Evolutionary conservation across 768 basidiomycete species (phyloP).

Genomic region (Suillus bovinus): DNA sequence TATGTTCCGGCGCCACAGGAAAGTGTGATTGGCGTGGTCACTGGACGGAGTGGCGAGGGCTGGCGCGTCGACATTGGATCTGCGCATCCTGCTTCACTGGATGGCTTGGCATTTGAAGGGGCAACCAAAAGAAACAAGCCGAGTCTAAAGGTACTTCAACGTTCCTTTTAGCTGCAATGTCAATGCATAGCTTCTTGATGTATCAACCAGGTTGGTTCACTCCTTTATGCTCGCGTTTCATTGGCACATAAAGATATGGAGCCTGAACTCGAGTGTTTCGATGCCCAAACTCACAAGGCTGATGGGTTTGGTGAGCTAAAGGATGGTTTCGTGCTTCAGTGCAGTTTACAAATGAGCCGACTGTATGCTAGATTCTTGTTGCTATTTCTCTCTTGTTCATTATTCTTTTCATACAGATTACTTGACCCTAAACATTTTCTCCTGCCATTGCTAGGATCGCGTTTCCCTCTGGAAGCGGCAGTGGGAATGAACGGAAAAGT

Average conservation of each 20-base stretch:
- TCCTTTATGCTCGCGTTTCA: slow-evolving; percentile 91
- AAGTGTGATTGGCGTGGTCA: slow-evolving; percentile 82
- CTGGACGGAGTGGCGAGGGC: slow-evolving; percentile 81
- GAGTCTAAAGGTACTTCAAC: slow-evolving; percentile 72
- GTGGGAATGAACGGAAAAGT: slow-evolving; percentile 91
- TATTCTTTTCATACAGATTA: slow-evolving; percentile 47
- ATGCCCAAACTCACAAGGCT: slow-evolving; percentile 88
- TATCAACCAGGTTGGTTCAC: slow-evolving; percentile 70
- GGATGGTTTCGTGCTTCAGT: slow-evolving; percentile 79
- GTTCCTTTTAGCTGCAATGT: slow-evolving; percentile 5
- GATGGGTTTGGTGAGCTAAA: slow-evolving; percentile 94
- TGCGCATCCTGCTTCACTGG: slow-evolving; percentile 82
- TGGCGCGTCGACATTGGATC: slow-evolving; percentile 94
- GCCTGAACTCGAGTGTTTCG: slow-evolving; percentile 95
- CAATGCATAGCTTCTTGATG: slow-evolving; percentile 11
- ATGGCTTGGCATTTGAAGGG: slow-evolving; percentile 92
- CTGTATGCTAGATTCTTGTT: slow-evolving; percentile 51
- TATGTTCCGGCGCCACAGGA: slow-evolving; percentile 92
- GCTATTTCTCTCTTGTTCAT: slow-evolving; percentile 6
- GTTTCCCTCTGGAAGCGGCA: slow-evolving; percentile 85
- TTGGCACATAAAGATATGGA: slow-evolving; percentile 98
- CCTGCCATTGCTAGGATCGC: slow-evolving; percentile 74
- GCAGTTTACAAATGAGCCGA: slow-evolving; percentile 84
- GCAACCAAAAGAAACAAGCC: slow-evolving; percentile 95
- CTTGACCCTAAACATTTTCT: slow-evolving; percentile 82